A percentile compares a stretch with the other conserved stretches of the same genome.
Evolutionary conservation across 805 yeast species (phyloP).

Genomic region (Sugiyamaella boreocaroliniensis): DNA sequence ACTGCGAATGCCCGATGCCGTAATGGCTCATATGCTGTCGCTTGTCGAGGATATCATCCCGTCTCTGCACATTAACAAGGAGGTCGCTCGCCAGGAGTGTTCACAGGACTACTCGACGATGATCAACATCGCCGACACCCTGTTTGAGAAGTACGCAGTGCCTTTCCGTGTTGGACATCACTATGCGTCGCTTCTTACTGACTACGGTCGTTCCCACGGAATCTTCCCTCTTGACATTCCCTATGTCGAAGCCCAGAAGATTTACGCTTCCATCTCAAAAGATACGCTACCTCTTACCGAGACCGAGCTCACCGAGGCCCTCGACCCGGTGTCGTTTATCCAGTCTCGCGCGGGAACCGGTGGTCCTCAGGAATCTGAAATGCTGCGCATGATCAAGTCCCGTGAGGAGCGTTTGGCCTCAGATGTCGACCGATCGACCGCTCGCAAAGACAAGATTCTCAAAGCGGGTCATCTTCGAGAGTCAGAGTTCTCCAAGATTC

Average conservation of each 20-base stretch:
- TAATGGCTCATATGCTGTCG: constrained; percentile 9
- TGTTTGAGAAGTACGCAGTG: constrained; percentile 8
- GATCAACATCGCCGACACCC: constrained; percentile 11
- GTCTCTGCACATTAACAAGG: constrained; percentile 6
- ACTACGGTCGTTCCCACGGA: constrained; percentile 8
- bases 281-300: constrained; percentile 7
- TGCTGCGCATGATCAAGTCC: constrained; percentile 6
- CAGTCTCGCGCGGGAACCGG: constrained; percentile 10
- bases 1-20: constrained; percentile 7
- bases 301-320: constrained; percentile 6
- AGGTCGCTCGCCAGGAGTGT: constrained; percentile 9
- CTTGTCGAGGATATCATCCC: constrained; percentile 4
- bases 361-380: constrained; percentile 11
- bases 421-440: not conserved
- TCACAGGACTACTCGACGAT: constrained; percentile 12
- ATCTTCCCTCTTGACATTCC: constrained; percentile 10
- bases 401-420: not conserved
- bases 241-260: constrained; percentile 3
- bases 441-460: not conserved
- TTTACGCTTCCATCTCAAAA: constrained; percentile 4
- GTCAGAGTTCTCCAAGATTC: not conserved
- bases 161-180: constrained; percentile 13
- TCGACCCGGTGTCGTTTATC: constrained; percentile 9
- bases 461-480: not conserved
- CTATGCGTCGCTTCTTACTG: constrained; percentile 11